A percentile compares a stretch with the other conserved stretches of the same genome.
phyloP scores from a whole-genome alignment of 495 filamentous ascomycete genomes.

The Penicillium malachiteum region DNA sequence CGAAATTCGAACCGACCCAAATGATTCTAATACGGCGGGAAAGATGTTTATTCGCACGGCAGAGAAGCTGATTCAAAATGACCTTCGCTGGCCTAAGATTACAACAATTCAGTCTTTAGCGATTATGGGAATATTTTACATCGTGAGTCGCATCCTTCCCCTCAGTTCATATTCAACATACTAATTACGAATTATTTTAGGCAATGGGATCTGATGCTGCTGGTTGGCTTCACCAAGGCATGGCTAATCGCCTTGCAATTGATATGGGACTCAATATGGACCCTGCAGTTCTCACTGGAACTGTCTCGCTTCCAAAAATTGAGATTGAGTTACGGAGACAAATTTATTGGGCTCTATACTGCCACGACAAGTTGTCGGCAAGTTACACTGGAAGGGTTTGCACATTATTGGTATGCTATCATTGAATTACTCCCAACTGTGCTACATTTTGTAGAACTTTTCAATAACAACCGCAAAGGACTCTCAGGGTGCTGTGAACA shows the following conservation, averaged over 20 bases:
- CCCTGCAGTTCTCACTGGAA: constrained; percentile 20
- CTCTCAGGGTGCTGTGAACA: constrained; percentile 28
- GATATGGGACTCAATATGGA: constrained; percentile 36
- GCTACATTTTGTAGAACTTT: background rate
- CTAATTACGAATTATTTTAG: constrained; percentile 8
- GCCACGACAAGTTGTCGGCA: constrained; percentile 30
- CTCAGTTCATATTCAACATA: background rate
- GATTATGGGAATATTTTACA: constrained; percentile 56
- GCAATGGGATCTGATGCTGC: constrained; percentile 30
- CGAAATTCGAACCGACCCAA: constrained; percentile 58
- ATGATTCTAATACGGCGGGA: constrained; percentile 63
- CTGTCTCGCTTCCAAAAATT: constrained; percentile 17
- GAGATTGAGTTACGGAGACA: constrained; percentile 32
- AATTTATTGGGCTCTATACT: constrained; percentile 33
- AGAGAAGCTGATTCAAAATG: constrained; percentile 53
- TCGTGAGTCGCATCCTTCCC: constrained; percentile 13
- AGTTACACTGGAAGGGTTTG: constrained; percentile 34
- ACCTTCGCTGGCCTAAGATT: constrained; percentile 57
- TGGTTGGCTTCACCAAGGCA: constrained; percentile 31
- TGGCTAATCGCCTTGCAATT: constrained; percentile 26
- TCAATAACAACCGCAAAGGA: constrained; percentile 13
- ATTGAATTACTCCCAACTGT: background rate
- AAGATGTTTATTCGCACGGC: constrained; percentile 72
- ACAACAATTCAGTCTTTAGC: constrained; percentile 79
- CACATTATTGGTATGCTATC: constrained; percentile 25